These are phyloP conservation scores for Calocybe indica DNA, from an alignment of 768 basidiomycete genomes.

Conservation along the genomic window DNA sequence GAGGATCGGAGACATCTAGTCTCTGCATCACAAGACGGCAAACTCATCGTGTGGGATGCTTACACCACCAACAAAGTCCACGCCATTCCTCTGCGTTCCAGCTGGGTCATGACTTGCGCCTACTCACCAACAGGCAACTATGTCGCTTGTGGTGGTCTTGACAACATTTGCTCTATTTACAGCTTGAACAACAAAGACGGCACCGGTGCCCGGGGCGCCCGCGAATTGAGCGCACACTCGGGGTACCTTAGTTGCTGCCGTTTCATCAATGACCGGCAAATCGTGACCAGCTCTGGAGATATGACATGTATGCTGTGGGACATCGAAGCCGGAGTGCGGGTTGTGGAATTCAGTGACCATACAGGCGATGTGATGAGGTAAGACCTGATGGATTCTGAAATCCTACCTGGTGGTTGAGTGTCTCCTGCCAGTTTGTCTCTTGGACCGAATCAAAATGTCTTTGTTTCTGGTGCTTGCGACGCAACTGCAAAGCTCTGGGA, in stretches of 20 bases:
- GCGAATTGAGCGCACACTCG: constrained; percentile 95
- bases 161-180: constrained; percentile 99
- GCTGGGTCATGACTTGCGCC: constrained; percentile 99
- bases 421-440: constrained; percentile 69
- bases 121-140: constrained; percentile 96
- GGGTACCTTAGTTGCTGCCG: constrained; percentile 98
- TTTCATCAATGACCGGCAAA: constrained; percentile 98
- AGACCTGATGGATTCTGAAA: constrained; percentile 12
- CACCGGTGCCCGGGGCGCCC: constrained; percentile 77
- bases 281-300: constrained; percentile 95
- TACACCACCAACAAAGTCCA: constrained; percentile 99
- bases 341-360: constrained; percentile 99
- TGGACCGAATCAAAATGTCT: constrained; percentile 87
- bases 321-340: constrained; percentile 93
- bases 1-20: constrained; percentile 96
- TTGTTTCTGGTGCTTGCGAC: constrained; percentile 99
- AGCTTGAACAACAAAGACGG: constrained; percentile 82
- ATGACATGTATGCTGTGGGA: constrained; percentile 99
- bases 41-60: constrained; percentile 99
- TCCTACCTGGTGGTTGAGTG: constrained; percentile 9
- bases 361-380: constrained; percentile 99
- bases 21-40: constrained; percentile 99
- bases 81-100: constrained; percentile 94
- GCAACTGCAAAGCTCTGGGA: constrained; percentile 99
- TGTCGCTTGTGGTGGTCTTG: constrained; percentile 97